A percentile compares a stretch with the other conserved stretches of the same genome.
These are phyloP conservation scores for Colletotrichum gigasporum DNA, from an alignment of 2,329 filamentous ascomycete species.

Conservation along the genomic window DNA sequence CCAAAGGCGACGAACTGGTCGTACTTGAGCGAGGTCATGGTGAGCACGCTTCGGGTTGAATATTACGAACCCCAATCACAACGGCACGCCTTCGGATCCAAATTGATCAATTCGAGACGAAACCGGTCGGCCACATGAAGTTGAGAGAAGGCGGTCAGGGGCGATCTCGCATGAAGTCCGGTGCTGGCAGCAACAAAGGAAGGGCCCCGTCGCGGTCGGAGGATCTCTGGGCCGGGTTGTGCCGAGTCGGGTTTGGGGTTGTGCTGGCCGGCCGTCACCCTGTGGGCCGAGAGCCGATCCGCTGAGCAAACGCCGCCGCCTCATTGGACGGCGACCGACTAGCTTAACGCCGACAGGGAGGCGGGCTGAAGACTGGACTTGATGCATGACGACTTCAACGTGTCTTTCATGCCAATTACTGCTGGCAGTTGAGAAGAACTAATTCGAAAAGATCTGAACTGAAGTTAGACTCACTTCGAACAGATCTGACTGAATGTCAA, in stretches of 20 bases:
- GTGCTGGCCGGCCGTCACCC: background rate
- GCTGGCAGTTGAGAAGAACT: too few species aligned
- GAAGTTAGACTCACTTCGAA: too few species aligned
- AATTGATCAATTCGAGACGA: background rate
- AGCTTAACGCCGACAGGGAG: constrained; percentile 9
- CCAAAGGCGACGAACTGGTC: constrained; percentile 55
- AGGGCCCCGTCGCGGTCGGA: constrained; percentile 13
- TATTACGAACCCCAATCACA: too few species aligned
- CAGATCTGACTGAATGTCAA: background rate
- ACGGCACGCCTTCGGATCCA: too few species aligned
- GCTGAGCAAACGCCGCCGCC: background rate
- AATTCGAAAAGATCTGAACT: too few species aligned
- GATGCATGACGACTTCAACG: background rate
- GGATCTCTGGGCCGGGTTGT: constrained; percentile 13
- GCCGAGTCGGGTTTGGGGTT: background rate
- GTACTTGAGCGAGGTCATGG: constrained; percentile 31
- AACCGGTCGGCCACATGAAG: background rate
- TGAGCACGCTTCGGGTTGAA: background rate
- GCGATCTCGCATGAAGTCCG: background rate
- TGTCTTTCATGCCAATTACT: too few species aligned
- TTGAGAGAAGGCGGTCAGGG: background rate
- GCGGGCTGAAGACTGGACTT: constrained; percentile 1
- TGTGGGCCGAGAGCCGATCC: constrained; percentile 13
- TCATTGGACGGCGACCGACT: background rate
- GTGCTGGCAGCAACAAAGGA: background rate